A percentile compares a stretch with the other conserved stretches of the same genome.
phyloP scores from a whole-genome alignment of 2,329 filamentous ascomycete species.

The Penicillium aurantiogriseum region DNA sequence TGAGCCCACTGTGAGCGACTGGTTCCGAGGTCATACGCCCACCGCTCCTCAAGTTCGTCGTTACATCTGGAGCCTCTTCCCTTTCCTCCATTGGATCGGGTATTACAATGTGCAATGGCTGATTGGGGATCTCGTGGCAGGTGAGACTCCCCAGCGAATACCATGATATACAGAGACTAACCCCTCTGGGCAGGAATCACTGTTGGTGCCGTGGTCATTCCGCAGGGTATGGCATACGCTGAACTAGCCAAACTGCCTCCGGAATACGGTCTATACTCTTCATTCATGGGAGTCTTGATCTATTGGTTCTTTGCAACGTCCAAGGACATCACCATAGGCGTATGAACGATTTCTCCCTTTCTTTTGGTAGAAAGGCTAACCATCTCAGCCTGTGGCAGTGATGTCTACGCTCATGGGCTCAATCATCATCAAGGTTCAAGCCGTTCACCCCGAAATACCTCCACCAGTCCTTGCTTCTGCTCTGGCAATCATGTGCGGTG shows the following conservation, averaged over 20 bases:
- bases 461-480: conserved; percentile 69
- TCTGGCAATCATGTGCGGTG: conserved; percentile 73
- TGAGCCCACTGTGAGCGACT: conserved; percentile 70
- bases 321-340: conserved; percentile 93
- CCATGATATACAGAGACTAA: neutral
- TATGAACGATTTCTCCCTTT: conserved; percentile 48
- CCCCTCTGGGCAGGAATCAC: conserved; percentile 47
- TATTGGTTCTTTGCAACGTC: conserved; percentile 98
- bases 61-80: conserved; percentile 73
- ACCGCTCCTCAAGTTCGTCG: conserved; percentile 49
- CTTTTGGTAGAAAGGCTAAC: neutral
- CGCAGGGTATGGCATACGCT: conserved; percentile 92
- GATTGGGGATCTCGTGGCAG: conserved; percentile 75
- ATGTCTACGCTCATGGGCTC: conserved; percentile 85
- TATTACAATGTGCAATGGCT: conserved; percentile 88
- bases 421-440: conserved; percentile 64
- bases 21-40: conserved; percentile 63
- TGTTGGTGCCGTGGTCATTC: conserved; percentile 75
- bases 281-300: conserved; percentile 86
- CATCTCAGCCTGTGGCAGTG: conserved; percentile 74
- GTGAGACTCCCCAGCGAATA: conserved; percentile 28
- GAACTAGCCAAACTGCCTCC: conserved; percentile 71
- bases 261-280: conserved; percentile 85
- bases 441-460: conserved; percentile 53
- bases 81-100: conserved; percentile 77